phyloP scores from a whole-genome alignment of 2,329 filamentous ascomycete genomes.

The Beauveria bassiana region DNA sequence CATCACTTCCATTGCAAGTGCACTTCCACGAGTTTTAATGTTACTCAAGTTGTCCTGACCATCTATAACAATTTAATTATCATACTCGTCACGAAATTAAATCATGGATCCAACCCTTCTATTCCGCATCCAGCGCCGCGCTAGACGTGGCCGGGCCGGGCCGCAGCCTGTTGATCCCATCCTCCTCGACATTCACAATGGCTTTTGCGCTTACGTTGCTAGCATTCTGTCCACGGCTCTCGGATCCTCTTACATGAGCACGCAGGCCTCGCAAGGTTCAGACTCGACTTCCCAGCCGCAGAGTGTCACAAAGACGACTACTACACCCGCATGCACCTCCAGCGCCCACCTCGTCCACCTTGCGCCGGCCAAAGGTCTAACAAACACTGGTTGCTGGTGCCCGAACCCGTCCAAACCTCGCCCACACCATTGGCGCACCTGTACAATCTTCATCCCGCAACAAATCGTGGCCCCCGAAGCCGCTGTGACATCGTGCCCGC shows the following conservation, averaged over 20 bases:
- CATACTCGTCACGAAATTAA: not conserved
- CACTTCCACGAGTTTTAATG: not conserved
- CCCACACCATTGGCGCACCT: conserved; percentile 9
- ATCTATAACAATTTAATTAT: not conserved
- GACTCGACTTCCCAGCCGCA: too few species aligned
- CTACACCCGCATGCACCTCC: not conserved
- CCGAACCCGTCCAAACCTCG: not conserved
- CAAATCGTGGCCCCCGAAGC: not conserved
- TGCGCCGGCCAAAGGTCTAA: not conserved
- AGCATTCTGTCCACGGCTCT: not conserved
- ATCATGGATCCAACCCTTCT: not conserved
- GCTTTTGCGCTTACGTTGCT: conserved; percentile 4
- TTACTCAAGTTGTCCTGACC: not conserved
- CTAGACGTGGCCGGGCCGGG: not conserved
- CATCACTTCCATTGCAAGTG: not conserved
- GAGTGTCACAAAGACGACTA: not conserved
- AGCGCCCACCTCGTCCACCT: conserved; percentile 6
- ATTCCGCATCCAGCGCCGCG: conserved; percentile 1
- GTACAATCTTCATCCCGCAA: conserved; percentile 3
- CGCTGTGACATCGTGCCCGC: not conserved
- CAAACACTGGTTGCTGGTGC: conserved; percentile 11
- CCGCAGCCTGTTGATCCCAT: not conserved
- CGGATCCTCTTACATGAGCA: not conserved
- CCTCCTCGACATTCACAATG: conserved; percentile 6
- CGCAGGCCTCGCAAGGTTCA: not conserved